These are phyloP conservation scores for Linderina pennispora DNA, from an alignment of 192 early-diverging fungal species.

Conservation along the genomic window DNA sequence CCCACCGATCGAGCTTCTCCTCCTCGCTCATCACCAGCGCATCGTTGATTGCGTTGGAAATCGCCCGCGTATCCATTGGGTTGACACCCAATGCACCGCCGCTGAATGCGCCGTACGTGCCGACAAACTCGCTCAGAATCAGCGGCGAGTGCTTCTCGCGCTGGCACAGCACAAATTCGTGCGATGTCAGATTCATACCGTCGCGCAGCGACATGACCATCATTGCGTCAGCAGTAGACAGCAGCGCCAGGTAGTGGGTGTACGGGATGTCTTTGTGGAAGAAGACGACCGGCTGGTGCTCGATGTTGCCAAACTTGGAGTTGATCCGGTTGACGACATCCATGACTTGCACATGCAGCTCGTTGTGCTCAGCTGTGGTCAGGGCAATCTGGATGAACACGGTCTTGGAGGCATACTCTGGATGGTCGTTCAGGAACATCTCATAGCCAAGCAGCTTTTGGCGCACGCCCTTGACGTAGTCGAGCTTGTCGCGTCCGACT, in stretches of 20 bases:
- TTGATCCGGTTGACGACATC: conserved; percentile 92
- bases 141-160: conserved; percentile 73
- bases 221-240: conserved; percentile 82
- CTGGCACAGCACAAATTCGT: conserved; percentile 93
- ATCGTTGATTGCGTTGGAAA: conserved; percentile 84
- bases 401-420: conserved; percentile 88
- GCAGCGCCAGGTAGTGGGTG: conserved; percentile 83
- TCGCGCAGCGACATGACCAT: conserved; percentile 90
- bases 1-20: conserved; percentile 70
- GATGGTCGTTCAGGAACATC: conserved; percentile 75
- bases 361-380: conserved; percentile 88
- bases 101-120: conserved; percentile 86
- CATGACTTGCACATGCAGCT: conserved; percentile 75
- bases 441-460: conserved; percentile 95
- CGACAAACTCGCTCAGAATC: conserved; percentile 95
- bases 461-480: conserved; percentile 91
- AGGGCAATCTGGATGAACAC: conserved; percentile 93
- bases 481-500: conserved; percentile 92
- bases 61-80: conserved; percentile 91
- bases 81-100: conserved; percentile 85
- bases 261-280: conserved; percentile 89
- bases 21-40: conserved; percentile 76
- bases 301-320: conserved; percentile 83
- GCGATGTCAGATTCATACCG: conserved; percentile 96
- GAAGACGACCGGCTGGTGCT: conserved; percentile 85